Evolutionary conservation across 164 flowering plant species (phyloP), one percentile per base, ranked within the genome.

Genomic region (Buxus sempervirens): DNA sequence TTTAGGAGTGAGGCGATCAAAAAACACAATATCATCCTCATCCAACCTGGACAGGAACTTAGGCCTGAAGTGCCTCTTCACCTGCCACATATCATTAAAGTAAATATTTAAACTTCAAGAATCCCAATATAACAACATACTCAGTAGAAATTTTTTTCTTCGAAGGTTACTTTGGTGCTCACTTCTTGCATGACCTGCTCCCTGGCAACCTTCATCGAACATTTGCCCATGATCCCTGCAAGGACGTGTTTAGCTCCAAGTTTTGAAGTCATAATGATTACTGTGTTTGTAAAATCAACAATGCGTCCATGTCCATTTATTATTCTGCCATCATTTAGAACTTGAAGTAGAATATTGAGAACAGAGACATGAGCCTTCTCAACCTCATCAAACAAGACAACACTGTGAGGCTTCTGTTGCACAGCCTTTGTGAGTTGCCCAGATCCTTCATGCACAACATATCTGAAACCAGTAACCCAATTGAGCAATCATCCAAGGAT

Each of bases 221-320:
- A 67, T 56, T 89, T 89, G 3, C 96, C 98, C 64, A 49, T 65
- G 0, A 91, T 58, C 20, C 95, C 97, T 19, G 84, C 62, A 15
- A 91, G 76, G 19, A 94, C 86, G 68, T 87, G 85, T 77, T 90
- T 95, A 0, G 98, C 93, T 21, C 98, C 98, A 27, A 91, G 87
- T 69, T 94, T 94, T 16, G 98, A 94, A 21, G 98, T 94, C 98
- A 94, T 84, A 36, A 91, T 91, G 60, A 94, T 85, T 16, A 94
- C 95, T 0, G 93, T 82, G 70, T 91, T 94, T 13, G 81, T 83
- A 81, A 94, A 91, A 61, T 91, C 97, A 0, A 90, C 96, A 0
- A 91, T 94, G n/a, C 97, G 79, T 5, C 98, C 96, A 79, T 91
- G 97, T 28, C 97, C 97, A 64, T n/a, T 94, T 97, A 97, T 94